phyloP scores from a whole-genome alignment of 768 basidiomycete genomes.

The Daedalea quercina region DNA sequence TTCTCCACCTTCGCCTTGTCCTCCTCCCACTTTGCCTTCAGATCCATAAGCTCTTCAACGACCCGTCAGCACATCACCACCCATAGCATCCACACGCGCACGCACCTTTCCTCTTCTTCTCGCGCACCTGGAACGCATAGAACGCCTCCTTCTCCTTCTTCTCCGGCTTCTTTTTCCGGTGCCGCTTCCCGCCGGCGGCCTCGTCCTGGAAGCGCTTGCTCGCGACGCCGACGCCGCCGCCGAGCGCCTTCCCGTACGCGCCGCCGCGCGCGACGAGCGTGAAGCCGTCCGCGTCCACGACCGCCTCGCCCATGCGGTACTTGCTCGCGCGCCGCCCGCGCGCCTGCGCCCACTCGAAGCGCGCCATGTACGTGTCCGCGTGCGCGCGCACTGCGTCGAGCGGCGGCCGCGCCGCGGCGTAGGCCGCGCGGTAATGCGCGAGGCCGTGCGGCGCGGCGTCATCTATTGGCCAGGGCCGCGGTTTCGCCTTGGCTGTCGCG shows the following conservation, averaged over 20 bases:
- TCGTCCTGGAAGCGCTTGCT: constrained; percentile 46
- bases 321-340: constrained; percentile 55
- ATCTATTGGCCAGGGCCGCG: constrained; percentile 56
- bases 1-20: constrained; percentile 84
- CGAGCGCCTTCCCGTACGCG: constrained; percentile 81
- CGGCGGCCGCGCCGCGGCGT: constrained; percentile 67
- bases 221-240: constrained; percentile 67
- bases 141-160: constrained; percentile 59
- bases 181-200: constrained; percentile 27
- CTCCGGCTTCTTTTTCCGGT: constrained; percentile 58
- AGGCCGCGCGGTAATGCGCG: constrained; percentile 59
- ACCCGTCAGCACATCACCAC: constrained; percentile 13
- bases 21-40: constrained; percentile 77
- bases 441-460: constrained; percentile 61
- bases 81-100: constrained; percentile 8
- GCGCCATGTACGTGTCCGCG: constrained; percentile 70
- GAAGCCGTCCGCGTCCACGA: constrained; percentile 93
- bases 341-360: constrained; percentile 68
- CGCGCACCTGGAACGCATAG: constrained; percentile 87
- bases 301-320: constrained; percentile 77
- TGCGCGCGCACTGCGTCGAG: constrained; percentile 69
- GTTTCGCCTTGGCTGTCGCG: constrained; percentile 27
- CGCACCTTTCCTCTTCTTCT: constrained; percentile 80
- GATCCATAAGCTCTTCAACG: constrained; percentile 42
- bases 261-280: constrained; percentile 92